Evolutionary conservation across 176 grass and related monocot species (phyloP), one percentile per base, ranked within the genome.

Genomic region (Hyparrhenia diplandra): DNA sequence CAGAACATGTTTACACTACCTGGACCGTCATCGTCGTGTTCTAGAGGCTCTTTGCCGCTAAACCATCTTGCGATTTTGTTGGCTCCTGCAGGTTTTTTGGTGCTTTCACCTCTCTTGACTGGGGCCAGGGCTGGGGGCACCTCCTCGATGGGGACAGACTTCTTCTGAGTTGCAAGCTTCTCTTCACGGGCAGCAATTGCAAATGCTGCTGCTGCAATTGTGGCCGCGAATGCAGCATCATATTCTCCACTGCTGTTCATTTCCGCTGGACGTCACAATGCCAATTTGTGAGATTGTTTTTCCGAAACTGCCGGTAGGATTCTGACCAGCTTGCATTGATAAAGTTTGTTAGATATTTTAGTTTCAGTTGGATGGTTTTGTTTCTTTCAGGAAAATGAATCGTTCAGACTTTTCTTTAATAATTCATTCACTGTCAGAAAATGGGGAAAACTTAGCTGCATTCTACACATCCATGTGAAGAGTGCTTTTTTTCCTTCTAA

Each of bases 31-130:
- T 85, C 72, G 28, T 87, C 86, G 59, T 89, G 80, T 87, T 82
- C 83, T 67, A 77, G 7, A 62, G 54, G 52, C 76, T 89, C 88
- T 75, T 89, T 89, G 61, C 70, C 78, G 71, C 86, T 90, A 17
- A 93, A 73, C 96, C 92, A 93, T 71, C 86, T 95, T 42, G 89
- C 80, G 32, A 93, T 73, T 79, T 89, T 93, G 47, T 81, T 88
- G 59, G 86, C 84, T 31, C 52, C 88, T 73, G 82, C 69, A 41
- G 85, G 76, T 16, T 49, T 46, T 46, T 83, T 93, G 46, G 83
- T 76, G 81, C 80, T 88, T 67, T 88, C 86, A 74, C 39, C 83
- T 51, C 40, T 88, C 63, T 66, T 86, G 35, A 24, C 69, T 55
- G 43, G 42, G 3, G 42, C 41, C 30, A 24, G 69, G 14, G 73